Percentiles rank a stretch among this genome's conserved stretches.
These are phyloP conservation scores for Penicillium sp. DNA, from an alignment of 2,329 filamentous ascomycete genomes.

Conservation along the genomic window DNA sequence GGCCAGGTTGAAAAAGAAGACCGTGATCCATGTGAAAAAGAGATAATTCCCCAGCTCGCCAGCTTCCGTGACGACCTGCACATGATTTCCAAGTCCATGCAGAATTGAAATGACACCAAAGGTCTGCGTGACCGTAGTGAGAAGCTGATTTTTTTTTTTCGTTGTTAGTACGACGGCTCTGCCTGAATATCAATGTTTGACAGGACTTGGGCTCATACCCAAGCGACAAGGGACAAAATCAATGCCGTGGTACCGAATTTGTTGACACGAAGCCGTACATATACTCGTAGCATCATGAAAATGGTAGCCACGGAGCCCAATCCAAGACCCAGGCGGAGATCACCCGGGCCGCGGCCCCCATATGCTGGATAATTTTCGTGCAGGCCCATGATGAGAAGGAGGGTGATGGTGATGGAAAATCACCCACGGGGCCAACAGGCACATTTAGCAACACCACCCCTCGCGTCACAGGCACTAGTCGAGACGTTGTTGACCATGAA, in stretches of 20 bases:
- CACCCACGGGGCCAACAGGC: background rate
- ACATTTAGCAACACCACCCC: background rate
- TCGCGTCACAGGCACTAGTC: background rate
- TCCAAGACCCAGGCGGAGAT: conserved; percentile 23
- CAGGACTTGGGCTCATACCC: conserved; percentile 17
- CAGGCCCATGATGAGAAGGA: conserved; percentile 15
- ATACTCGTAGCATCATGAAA: conserved; percentile 26
- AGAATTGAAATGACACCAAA: conserved; percentile 25
- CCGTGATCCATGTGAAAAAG: conserved; percentile 28
- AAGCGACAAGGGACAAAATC: conserved; percentile 25
- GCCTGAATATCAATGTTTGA: background rate
- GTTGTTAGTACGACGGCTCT: conserved; percentile 1
- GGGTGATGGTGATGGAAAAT: background rate
- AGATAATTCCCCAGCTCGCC: conserved; percentile 26
- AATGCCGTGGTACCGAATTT: conserved; percentile 28
- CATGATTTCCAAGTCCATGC: conserved; percentile 27
- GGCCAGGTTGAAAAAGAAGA: conserved; percentile 30
- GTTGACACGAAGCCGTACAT: conserved; percentile 27
- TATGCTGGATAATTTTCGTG: conserved; percentile 21
- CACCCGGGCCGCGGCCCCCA: conserved; percentile 26
- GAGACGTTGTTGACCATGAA: background rate
- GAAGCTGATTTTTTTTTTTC: conserved; percentile 7
- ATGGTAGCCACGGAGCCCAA: conserved; percentile 24
- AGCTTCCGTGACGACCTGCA: conserved; percentile 15
- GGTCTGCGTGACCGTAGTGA: conserved; percentile 23